These are phyloP conservation scores for Rhododendron molle DNA, from an alignment of 148 eudicot genomes.

Conservation along the genomic window DNA sequence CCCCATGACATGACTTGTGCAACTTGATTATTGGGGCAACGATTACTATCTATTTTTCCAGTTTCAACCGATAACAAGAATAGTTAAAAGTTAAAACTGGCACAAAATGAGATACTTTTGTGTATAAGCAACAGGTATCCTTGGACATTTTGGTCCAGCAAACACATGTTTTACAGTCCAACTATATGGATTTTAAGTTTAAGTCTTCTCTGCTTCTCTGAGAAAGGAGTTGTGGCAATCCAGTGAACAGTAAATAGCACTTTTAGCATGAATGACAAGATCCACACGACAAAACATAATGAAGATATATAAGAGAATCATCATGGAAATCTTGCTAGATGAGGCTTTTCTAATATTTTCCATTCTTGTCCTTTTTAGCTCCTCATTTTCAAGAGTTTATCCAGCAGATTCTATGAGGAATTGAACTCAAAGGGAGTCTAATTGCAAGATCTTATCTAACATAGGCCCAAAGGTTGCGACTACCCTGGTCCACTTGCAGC, in stretches of 20 bases:
- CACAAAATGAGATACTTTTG: not conserved
- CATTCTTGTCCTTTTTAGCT: not conserved
- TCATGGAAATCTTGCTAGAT: not conserved
- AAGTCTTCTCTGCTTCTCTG: not conserved
- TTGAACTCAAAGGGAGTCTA: constrained; percentile 9
- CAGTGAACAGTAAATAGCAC: not conserved
- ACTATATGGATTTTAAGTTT: not conserved
- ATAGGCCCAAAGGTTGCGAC: constrained; percentile 2
- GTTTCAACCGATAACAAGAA: not conserved
- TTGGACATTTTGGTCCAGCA: not conserved
- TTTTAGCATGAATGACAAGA: not conserved
- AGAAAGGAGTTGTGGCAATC: not conserved
- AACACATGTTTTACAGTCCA: not conserved
- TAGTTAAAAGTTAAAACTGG: not conserved
- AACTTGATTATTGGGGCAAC: constrained; percentile 14
- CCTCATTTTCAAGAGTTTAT: not conserved
- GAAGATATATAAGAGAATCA: not conserved
- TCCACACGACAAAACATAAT: not conserved
- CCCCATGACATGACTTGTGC: constrained; percentile 10
- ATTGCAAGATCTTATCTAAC: constrained; percentile 6
- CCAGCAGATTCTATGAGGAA: not conserved
- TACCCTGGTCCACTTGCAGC: constrained; percentile 12
- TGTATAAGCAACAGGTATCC: not conserved
- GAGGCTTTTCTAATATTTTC: not conserved
- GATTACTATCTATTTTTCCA: not conserved